Conservation (phyloP, 2,329 filamentous ascomycete species). For the Ophiostoma piceae region DNA sequence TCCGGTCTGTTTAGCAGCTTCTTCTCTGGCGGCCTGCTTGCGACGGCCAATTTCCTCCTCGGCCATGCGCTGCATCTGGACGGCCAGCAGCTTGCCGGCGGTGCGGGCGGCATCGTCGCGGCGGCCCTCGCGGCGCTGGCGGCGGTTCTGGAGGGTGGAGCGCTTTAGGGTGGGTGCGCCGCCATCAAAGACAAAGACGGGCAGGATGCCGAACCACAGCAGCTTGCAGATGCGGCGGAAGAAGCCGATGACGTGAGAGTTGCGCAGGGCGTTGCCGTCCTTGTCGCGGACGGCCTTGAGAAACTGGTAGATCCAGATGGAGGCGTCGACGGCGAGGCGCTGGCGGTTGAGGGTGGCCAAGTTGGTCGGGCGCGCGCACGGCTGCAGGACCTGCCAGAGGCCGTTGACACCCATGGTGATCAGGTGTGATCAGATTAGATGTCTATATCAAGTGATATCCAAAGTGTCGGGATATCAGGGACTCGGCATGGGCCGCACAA, state of each 20-base stretch:
- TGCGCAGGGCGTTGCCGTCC: constrained; percentile 92
- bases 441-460: neutral
- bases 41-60: constrained; percentile 75
- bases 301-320: constrained; percentile 99
- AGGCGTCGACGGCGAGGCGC: constrained; percentile 92
- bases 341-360: constrained; percentile 94
- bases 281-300: constrained; percentile 98
- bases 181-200: constrained; percentile 97
- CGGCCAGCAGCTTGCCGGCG: constrained; percentile 81
- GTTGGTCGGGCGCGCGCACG: constrained; percentile 91
- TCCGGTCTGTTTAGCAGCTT: constrained; percentile 36
- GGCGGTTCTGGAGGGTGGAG: constrained; percentile 77
- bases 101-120: constrained; percentile 90
- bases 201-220: constrained; percentile 90
- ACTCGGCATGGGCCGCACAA: constrained; percentile 5
- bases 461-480: neutral
- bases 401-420: constrained; percentile 90
- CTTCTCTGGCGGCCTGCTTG: constrained; percentile 39
- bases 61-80: constrained; percentile 87
- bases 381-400: constrained; percentile 93
- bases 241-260: constrained; percentile 94
- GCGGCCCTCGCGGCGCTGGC: constrained; percentile 75
- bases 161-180: constrained; percentile 87
- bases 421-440: too few species aligned
- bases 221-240: constrained; percentile 98